Percentiles rank a stretch among this genome's conserved stretches.
Conservation (phyloP, 2,329 filamentous ascomycete species). For the Colletotrichum tamarilloi region DNA sequence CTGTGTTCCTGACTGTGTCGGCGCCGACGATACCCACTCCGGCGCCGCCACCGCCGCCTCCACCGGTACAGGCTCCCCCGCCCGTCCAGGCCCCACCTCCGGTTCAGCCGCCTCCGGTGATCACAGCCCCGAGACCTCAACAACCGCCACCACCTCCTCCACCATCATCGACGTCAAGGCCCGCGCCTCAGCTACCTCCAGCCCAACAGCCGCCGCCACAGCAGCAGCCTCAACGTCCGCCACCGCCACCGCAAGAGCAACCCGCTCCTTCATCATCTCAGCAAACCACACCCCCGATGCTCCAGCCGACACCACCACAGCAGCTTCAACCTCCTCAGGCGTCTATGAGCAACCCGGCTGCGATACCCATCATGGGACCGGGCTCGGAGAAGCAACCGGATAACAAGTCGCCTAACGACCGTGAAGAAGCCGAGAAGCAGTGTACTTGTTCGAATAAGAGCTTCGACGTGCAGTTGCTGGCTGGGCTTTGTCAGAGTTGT, state of each 20-base stretch:
- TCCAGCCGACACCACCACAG: not conserved
- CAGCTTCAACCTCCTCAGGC: not conserved
- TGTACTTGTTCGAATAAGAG: constrained; percentile 53
- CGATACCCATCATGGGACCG: constrained; percentile 36
- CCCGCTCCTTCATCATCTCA: not conserved
- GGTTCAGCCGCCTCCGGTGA: not conserved
- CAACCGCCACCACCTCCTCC: not conserved
- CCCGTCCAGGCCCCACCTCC: not conserved
- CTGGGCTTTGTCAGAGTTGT: constrained; percentile 52
- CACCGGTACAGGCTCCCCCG: not conserved
- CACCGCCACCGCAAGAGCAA: not conserved
- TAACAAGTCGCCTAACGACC: constrained; percentile 20
- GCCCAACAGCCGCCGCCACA: not conserved
- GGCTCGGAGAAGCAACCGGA: constrained; percentile 21
- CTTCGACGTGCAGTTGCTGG: constrained; percentile 52
- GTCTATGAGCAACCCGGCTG: constrained; percentile 1
- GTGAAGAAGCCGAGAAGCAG: constrained; percentile 44
- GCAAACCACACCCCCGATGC: not conserved
- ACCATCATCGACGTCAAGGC: not conserved
- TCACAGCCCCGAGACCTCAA: not conserved
- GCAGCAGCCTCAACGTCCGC: not conserved
- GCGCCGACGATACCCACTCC: not conserved
- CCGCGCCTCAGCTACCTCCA: not conserved
- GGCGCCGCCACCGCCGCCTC: not conserved
- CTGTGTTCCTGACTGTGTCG: not conserved